Evolutionary conservation across 768 basidiomycete species (phyloP), one percentile per base, ranked within the genome.

Genomic region (Naganishia friedmannii): DNA sequence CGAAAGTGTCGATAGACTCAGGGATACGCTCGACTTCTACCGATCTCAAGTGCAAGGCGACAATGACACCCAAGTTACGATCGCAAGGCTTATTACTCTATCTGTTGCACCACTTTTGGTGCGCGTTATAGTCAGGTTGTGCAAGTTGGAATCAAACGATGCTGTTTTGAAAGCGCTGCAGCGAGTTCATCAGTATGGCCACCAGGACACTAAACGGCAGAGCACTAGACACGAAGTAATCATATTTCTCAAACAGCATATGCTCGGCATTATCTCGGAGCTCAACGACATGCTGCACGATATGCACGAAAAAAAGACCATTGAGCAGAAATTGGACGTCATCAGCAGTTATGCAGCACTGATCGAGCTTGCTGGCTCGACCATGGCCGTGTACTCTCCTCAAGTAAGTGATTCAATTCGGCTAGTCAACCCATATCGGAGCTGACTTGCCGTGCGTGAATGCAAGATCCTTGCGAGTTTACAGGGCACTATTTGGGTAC

Each of bases 401-500:
- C 95, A 97, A 87, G 95, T 93, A 74, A 67, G 83, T 79, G 67
- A 2, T 58, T 46, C 26, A 23, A 46, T 13, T 26, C 29, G 34
- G 26, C 42, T 42, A 19, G 54, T 65, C 48, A 17, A 37, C 32
- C 32, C 23, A 4, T 28, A 32, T 51, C 17, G 68, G 42, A 46
- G 17, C 37, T 69, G 26, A 42, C 15, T 39, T 17, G 23, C 26
- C 17, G 5, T 32, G 17, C 54, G 15, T 42, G 15, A 46, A 42
- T 21, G 1, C 10, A 74, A 99, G 95, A 89, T 97, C 74, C 93
- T 98, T 90, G 93, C 95, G 0, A 93, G 90, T 21, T 86, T 99
- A 46, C 95, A 98, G 82, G 92, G 90, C 7, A 90, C 89, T 82
- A 85, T 96, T n/a, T 80, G 83, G 39, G 84, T 91, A 13, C 85